phyloP scores from a whole-genome alignment of 805 yeast species.

The Metschnikowia cubensis region DNA sequence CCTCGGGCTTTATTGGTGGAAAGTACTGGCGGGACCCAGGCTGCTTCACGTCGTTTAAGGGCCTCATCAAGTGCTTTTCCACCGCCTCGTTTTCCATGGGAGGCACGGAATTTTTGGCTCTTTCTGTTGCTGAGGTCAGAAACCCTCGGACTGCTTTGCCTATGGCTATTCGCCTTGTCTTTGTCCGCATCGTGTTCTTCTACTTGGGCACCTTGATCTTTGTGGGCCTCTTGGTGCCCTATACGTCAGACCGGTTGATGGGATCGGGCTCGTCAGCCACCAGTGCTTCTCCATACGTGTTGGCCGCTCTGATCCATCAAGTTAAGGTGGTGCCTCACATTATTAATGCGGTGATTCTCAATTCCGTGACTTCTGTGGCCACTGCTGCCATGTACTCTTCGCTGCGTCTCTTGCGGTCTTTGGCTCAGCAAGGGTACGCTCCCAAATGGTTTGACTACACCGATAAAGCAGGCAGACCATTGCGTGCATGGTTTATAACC shows the following conservation, averaged over 20 bases:
- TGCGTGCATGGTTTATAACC: constrained; percentile 25
- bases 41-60: constrained; percentile 36
- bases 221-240: constrained; percentile 39
- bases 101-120: constrained; percentile 38
- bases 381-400: constrained; percentile 31
- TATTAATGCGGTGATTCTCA: constrained; percentile 30
- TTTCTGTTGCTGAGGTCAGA: constrained; percentile 36
- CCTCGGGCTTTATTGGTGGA: constrained; percentile 37
- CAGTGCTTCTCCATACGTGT: constrained; percentile 26
- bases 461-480: constrained; percentile 27
- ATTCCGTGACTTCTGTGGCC: constrained; percentile 30
- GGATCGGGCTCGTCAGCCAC: constrained; percentile 31
- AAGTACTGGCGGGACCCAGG: constrained; percentile 41
- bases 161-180: constrained; percentile 38
- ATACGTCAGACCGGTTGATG: constrained; percentile 30
- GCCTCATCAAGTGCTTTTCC: constrained; percentile 36
- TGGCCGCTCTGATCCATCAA: constrained; percentile 27
- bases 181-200: constrained; percentile 35
- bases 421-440: constrained; percentile 28
- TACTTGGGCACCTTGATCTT: constrained; percentile 38
- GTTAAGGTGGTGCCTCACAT: constrained; percentile 28
- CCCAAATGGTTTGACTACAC: constrained; percentile 28
- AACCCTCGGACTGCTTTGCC: constrained; percentile 40
- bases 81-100: constrained; percentile 41
- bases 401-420: constrained; percentile 23